These are phyloP conservation scores for Pyrus bretschneideri DNA, from an alignment of 306 rosid genomes.

Conservation along the genomic window DNA sequence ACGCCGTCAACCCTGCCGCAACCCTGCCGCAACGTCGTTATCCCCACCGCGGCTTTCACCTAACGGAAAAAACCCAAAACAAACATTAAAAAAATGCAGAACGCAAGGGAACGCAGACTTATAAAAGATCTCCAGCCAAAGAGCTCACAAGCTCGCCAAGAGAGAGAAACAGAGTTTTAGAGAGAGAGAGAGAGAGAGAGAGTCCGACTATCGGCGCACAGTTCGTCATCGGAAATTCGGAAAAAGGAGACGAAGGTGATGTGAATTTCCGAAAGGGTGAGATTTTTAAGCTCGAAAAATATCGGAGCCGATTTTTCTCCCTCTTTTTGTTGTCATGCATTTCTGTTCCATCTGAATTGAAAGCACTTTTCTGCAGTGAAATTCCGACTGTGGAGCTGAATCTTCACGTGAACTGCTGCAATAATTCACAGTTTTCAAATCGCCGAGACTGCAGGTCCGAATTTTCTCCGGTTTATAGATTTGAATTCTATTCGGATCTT, in stretches of 20 bases:
- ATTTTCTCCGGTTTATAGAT: background rate
- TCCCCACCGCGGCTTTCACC: slow-evolving; percentile 32
- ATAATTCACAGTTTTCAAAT: background rate
- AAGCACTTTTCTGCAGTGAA: slow-evolving; percentile 11
- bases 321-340: background rate
- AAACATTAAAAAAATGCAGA: slow-evolving; percentile 8
- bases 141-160: slow-evolving; percentile 14
- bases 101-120: slow-evolving; percentile 23
- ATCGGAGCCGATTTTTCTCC: background rate
- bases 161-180: background rate
- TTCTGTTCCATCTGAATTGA: background rate
- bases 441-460: background rate
- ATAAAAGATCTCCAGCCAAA: slow-evolving; percentile 36
- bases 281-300: slow-evolving; percentile 14
- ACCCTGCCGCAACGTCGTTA: slow-evolving; percentile 51
- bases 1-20: slow-evolving; percentile 51
- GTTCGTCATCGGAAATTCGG: slow-evolving; percentile 8
- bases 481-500: background rate
- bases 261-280: slow-evolving; percentile 3
- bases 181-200: slow-evolving; percentile 1
- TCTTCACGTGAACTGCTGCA: slow-evolving; percentile 1
- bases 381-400: slow-evolving; percentile 3
- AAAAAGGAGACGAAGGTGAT: background rate
- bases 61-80: slow-evolving; percentile 35
- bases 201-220: slow-evolving; percentile 25